Evolutionary conservation across 768 basidiomycete genomes (phyloP).

Genomic region (Scleroderma bovista): DNA sequence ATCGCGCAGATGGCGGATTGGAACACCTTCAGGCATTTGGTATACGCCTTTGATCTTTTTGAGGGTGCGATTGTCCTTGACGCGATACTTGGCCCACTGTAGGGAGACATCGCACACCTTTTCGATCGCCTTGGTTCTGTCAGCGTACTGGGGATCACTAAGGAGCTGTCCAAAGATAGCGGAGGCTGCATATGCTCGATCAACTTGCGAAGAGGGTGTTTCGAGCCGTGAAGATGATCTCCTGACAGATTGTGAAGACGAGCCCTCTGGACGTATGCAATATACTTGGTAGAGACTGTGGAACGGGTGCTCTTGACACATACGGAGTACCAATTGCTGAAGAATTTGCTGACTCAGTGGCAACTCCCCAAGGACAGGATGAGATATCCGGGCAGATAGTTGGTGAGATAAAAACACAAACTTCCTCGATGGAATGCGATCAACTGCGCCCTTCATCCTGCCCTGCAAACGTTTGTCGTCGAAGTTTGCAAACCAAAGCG

Average conservation of each 20-base stretch:
- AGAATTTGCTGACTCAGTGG: conserved; percentile 52
- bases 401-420: conserved; percentile 93
- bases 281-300: conserved; percentile 90
- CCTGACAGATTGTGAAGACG: conserved; percentile 23
- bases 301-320: conserved; percentile 90
- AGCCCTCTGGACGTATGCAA: conserved; percentile 49
- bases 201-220: conserved; percentile 41
- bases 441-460: conserved; percentile 41
- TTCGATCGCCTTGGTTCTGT: conserved; percentile 50
- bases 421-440: conserved; percentile 74
- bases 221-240: conserved; percentile 45
- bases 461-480: conserved; percentile 47
- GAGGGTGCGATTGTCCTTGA: conserved; percentile 33
- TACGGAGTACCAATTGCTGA: conserved; percentile 57
- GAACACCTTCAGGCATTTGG: conserved; percentile 40
- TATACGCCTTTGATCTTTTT: conserved; percentile 22
- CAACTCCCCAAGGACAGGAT: conserved; percentile 23
- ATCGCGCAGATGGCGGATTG: conserved; percentile 45
- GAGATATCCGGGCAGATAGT: conserved; percentile 82
- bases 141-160: conserved; percentile 32
- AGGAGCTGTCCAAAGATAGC: conserved; percentile 54
- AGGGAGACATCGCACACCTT: conserved; percentile 59
- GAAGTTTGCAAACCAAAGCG: conserved; percentile 90
- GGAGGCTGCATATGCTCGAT: conserved; percentile 60
- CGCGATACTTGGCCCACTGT: conserved; percentile 64